phyloP scores from a whole-genome alignment of 106 monocot genomes.

The Cymbidium sinense region DNA sequence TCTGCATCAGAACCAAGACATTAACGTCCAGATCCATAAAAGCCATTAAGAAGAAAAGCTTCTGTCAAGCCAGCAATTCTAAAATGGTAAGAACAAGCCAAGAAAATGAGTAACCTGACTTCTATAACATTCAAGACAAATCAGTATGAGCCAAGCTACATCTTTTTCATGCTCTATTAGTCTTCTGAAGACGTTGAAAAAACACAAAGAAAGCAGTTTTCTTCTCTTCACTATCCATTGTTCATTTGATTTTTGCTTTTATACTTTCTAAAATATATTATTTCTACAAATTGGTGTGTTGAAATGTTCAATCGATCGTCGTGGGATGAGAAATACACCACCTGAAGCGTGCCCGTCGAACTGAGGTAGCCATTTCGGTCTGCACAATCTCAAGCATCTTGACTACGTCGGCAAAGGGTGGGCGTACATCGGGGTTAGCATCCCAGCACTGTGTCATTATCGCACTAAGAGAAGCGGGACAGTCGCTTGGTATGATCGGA shows the following conservation, averaged over 20 bases:
- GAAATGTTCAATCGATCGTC: constrained; percentile 21
- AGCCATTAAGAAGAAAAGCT: no score
- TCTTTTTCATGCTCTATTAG: neutral
- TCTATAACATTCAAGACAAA: no score
- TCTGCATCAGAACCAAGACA: constrained; percentile 14
- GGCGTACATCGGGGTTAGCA: constrained; percentile 18
- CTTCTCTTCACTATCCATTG: neutral
- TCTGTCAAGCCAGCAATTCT: neutral
- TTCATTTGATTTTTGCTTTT: neutral
- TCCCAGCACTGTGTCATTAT: constrained; percentile 18
- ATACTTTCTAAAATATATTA: neutral
- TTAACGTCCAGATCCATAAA: no score
- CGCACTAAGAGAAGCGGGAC: neutral
- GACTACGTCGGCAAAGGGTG: constrained; percentile 37
- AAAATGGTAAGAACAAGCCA: neutral
- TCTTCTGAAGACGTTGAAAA: neutral
- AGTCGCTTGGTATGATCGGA: constrained; percentile 20
- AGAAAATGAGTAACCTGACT: no score
- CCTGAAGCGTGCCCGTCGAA: constrained; percentile 35
- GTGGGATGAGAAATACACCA: constrained; percentile 36
- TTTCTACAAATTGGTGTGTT: neutral
- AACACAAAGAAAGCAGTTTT: neutral
- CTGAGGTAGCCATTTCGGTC: constrained; percentile 29
- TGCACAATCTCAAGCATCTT: constrained; percentile 27
- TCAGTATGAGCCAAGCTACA: neutral